Conservation (phyloP, 73 alveolate genomes). For the Loxodes magnus region DNA sequence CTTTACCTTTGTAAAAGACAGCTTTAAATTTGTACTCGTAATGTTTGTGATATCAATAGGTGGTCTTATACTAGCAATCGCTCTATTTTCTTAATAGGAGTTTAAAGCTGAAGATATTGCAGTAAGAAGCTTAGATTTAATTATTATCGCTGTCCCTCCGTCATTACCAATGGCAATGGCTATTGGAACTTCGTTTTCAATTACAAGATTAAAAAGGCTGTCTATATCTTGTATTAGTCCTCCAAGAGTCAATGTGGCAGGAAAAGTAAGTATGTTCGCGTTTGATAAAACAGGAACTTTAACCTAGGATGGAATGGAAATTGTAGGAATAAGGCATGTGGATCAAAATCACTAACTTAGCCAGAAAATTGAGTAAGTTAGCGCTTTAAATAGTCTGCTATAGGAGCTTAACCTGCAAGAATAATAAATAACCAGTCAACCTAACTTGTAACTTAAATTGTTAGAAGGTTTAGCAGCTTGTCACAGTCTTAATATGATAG, state of each 20-base stretch:
- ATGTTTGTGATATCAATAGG: conserved; percentile 31
- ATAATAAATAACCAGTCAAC: not conserved
- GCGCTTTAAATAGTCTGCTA: too few relatives aligned
- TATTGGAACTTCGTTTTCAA: conserved; percentile 38
- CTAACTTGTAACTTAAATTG: not conserved
- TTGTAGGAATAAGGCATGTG: conserved; percentile 34
- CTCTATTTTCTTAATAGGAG: conserved; percentile 18
- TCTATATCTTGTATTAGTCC: conserved; percentile 76
- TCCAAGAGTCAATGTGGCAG: conserved; percentile 78
- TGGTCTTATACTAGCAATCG: conserved; percentile 33
- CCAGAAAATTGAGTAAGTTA: not conserved
- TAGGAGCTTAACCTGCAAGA: too few relatives aligned
- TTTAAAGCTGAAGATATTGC: not conserved
- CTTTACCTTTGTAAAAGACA: conserved; percentile 47
- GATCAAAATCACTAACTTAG: not conserved
- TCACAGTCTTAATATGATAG: conserved; percentile 78
- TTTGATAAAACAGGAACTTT: conserved; percentile 98
- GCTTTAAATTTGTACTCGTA: conserved; percentile 42
- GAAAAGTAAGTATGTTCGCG: conserved; percentile 76
- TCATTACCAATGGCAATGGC: conserved; percentile 59
- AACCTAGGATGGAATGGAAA: conserved; percentile 88
- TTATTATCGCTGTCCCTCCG: conserved; percentile 75
- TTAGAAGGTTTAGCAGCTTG: conserved; percentile 67
- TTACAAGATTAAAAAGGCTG: conserved; percentile 52
- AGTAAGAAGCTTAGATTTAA: conserved; percentile 32